Base-by-base conservation (phyloP, 257 asterid species). In the Gentiana macrophylla region DNA sequence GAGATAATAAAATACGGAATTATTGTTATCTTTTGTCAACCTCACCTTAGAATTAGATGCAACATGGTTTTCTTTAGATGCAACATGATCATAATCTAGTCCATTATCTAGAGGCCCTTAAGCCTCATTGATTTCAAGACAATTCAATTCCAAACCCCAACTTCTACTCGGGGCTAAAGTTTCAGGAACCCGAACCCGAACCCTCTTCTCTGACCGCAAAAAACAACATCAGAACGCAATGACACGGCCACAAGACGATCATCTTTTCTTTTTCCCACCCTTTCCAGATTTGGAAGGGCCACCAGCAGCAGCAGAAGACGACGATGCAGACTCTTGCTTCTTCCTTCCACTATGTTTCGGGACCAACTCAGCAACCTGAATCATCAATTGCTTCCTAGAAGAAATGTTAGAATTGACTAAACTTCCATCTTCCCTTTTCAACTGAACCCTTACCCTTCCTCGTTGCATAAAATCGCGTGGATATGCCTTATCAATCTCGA, bases 391-490 rank as follows among this genome's bases (percentile, higher is more conserved):
- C 66, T 91, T 91, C 77, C 98, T 83, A 37, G 89, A 79, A 56
- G 93, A 55, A 70, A 92, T 74, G 43, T 80, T 79, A 7, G 95
- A 95, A 67, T 92, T 92, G 74, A 32, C 75, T 15, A 75, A 73
- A 68, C 72, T 79, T 57, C 94, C 98, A 65, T 92, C 95, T 60
- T 81, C 98, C 71, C 62, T 80, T 74, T 85, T 92, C 79, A 87
- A 70, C 79, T 76, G 52, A 72, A 85, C 79, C 78, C 98, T 81
- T 57, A 92, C 95, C 70, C 98, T 84, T 71, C 98, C 98, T 57
- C 87, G 70, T 83, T 92, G 94, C 95, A 88, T 84, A 76, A 83
- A 92, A 81, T 92, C 97, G 59, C 98, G 79, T 0, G 97, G 98
- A 75, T 92, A 92, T 8, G 96, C 95, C 87, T 92, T 92, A 57